These are phyloP conservation scores for Neoboletus magnificus DNA, from an alignment of 768 basidiomycete species.

Conservation along the genomic window DNA sequence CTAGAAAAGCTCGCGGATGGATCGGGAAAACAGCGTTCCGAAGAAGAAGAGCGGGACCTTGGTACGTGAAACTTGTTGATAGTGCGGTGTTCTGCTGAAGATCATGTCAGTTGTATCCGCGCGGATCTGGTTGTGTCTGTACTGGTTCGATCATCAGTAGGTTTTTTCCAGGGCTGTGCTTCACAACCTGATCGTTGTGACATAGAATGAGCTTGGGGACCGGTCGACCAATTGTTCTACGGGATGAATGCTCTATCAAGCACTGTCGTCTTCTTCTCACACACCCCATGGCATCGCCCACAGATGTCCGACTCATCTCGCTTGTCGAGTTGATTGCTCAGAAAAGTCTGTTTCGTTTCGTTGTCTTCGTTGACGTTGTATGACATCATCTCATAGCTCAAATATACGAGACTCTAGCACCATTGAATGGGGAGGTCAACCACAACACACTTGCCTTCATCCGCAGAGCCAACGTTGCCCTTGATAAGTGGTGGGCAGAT, in stretches of 20 bases:
- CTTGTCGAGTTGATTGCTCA: slow-evolving; percentile 88
- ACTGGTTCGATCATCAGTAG: slow-evolving; percentile 95
- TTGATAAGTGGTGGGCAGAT: slow-evolving; percentile 90
- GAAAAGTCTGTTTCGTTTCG: slow-evolving; percentile 58
- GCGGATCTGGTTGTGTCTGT: slow-evolving; percentile 90
- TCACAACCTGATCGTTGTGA: slow-evolving; percentile 11
- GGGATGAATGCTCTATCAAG: slow-evolving; percentile 84
- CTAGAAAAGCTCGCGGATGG: slow-evolving; percentile 86
- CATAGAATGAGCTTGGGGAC: slow-evolving; percentile 86
- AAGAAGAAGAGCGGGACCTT: slow-evolving; percentile 85
- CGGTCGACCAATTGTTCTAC: slow-evolving; percentile 83
- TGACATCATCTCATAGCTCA: slow-evolving; percentile 54
- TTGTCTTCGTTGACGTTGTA: background rate
- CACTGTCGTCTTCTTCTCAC: slow-evolving; percentile 78
- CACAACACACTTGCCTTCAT: slow-evolving; percentile 84
- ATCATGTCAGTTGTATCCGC: slow-evolving; percentile 74
- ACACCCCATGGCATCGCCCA: slow-evolving; percentile 86
- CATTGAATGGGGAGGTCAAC: slow-evolving; percentile 83
- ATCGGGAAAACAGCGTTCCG: slow-evolving; percentile 55
- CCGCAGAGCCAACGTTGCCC: slow-evolving; percentile 77
- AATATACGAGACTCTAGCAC: slow-evolving; percentile 87
- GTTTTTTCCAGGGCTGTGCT: slow-evolving; percentile 26
- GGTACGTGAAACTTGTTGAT: slow-evolving; percentile 41
- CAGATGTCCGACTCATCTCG: slow-evolving; percentile 84
- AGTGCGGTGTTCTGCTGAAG: slow-evolving; percentile 1